Base-by-base conservation (phyloP, 2,329 filamentous ascomycete genomes). In the Epichloe elymi region DNA sequence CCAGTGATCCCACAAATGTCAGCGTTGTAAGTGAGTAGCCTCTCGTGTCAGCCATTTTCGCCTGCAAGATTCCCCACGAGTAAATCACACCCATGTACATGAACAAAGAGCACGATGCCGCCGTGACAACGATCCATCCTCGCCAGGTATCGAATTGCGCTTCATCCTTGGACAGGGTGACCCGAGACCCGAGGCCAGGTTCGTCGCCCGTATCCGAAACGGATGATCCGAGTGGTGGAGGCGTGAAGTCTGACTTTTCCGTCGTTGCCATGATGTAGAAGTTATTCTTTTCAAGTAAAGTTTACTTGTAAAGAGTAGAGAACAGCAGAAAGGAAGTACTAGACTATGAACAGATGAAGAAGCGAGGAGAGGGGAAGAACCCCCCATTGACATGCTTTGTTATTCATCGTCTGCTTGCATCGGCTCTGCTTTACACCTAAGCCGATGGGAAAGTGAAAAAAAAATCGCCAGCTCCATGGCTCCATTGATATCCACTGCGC, bases 61-160 rank as follows among this genome's bases (percentile, higher is more conserved):
- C 57, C 30, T 63, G 61, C 51, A 61, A 41, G 20, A 63, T 58
- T 15, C 59, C 60, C 60, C 59, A 61, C 0, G 58, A 61, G 51
- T 63, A 61, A 46, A 63, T 56, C 39, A 61, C 58, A 12, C 61
- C 61, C 49, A 62, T 57, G 51, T 61, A 62, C n/a, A 59, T 55
- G 42, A 62, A 62, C 17, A 62, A 53, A 1, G 57, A 57, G 45
- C 54, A 50, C 0, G 60, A 56, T 0, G 60, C 55, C 2, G 61
- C 61, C 6, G 54, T 47, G 3, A 61, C 61, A 15, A 61, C 57
- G 8, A 61, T 35, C 61, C 59, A 63, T 7, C 58, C 60, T 7
- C 50, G 50, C 48, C 53, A 56, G 6, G 53, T 44, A 45, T 60
- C 58, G 42, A 49, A 12, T 10, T 50, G 47, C 6, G 39, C 41